Evolutionary conservation across 176 grass and related monocot species (phyloP).

Genomic region (Urochloa ruziziensis): DNA sequence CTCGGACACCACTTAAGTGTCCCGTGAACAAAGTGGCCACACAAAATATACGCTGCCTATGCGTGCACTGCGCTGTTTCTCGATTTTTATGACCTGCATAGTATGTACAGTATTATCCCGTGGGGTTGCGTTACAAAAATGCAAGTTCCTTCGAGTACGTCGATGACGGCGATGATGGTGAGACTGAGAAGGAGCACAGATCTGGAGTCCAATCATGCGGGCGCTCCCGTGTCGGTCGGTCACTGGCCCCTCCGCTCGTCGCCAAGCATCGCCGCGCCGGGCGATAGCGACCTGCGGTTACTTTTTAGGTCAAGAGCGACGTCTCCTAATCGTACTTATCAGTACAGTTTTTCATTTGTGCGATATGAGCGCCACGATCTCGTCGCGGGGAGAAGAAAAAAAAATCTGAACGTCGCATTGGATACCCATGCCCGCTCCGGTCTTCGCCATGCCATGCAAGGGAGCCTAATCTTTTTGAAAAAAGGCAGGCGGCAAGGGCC

Average conservation of each 20-base stretch:
- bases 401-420: slow-evolving; percentile 1
- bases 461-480: not conserved
- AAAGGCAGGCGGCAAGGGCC: not conserved
- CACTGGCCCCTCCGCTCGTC: not conserved
- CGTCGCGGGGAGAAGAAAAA: no score
- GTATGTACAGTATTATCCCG: no score
- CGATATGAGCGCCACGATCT: not conserved
- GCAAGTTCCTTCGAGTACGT: no score
- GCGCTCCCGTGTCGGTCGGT: not conserved
- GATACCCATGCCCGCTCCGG: not conserved
- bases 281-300: not conserved
- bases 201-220: not conserved
- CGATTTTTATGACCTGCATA: not conserved
- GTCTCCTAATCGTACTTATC: not conserved
- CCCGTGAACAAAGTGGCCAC: not conserved
- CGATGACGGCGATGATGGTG: not conserved
- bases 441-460: not conserved
- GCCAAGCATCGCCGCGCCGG: not conserved
- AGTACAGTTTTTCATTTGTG: not conserved
- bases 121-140: not conserved
- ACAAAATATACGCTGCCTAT: not conserved
- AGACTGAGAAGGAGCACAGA: not conserved
- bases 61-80: not conserved
- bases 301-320: not conserved
- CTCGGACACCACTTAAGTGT: no score